Percentiles rank a stretch among this genome's conserved stretches.
These are phyloP conservation scores for Diaporthe velutina DNA, from an alignment of 2,329 filamentous ascomycete genomes.

Conservation along the genomic window DNA sequence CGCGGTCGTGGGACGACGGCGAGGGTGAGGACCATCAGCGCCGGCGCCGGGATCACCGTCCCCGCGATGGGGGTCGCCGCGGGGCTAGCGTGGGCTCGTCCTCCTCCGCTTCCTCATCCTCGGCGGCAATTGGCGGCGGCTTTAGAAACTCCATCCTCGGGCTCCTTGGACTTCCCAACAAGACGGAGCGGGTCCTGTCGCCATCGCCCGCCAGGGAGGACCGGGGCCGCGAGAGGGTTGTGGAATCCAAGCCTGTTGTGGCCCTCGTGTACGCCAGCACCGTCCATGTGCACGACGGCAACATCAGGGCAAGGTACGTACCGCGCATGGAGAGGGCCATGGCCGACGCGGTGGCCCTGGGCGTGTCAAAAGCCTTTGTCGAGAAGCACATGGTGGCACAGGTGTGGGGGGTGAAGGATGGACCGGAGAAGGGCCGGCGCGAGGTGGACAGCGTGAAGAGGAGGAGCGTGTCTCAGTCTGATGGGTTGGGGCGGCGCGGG, in stretches of 20 bases:
- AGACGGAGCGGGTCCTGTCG: neutral
- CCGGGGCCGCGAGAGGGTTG: neutral
- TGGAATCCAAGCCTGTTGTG: neutral
- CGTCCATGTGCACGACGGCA: neutral
- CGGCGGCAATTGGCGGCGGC: neutral
- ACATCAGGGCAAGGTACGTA: neutral
- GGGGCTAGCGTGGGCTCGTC: neutral
- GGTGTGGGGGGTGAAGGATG: no score
- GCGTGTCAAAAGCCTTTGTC: neutral
- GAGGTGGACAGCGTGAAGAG: neutral
- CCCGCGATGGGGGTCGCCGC: neutral
- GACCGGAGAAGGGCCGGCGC: neutral
- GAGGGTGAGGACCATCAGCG: neutral
- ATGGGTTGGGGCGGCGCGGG: neutral
- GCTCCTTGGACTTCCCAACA: neutral
- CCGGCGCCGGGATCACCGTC: neutral
- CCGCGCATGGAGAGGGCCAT: neutral
- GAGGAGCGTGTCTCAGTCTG: neutral
- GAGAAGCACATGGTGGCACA: neutral
- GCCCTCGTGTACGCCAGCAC: constrained; percentile 1
- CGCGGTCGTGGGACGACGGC: neutral
- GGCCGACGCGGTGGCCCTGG: neutral
- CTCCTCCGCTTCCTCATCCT: neutral
- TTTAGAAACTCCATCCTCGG: constrained; percentile 2
- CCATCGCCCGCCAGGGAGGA: neutral